phyloP scores from a whole-genome alignment of 2,329 filamentous ascomycete genomes.

The Didymella pomorum region DNA sequence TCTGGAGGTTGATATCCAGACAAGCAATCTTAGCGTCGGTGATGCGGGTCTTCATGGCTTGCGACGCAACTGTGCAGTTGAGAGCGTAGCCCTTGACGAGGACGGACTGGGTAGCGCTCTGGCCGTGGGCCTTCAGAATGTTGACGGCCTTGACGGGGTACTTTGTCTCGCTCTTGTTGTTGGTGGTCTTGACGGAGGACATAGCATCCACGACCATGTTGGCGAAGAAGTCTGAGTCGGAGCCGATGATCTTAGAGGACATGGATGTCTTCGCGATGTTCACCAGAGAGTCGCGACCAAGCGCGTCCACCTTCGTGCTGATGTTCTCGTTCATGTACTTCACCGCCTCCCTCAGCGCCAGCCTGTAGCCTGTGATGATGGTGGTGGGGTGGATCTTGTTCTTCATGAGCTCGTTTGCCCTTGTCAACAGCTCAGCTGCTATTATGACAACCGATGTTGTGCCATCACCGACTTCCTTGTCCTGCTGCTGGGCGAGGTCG shows the following conservation, averaged over 20 bases:
- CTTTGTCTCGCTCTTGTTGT: conserved; percentile 89
- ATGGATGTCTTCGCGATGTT: conserved; percentile 99
- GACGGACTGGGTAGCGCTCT: conserved; percentile 85
- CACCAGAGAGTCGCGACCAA: conserved; percentile 88
- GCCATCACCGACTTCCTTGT: conserved; percentile 98
- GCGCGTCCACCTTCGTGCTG: conserved; percentile 90
- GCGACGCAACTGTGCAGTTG: conserved; percentile 98
- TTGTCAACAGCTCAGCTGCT: conserved; percentile 89
- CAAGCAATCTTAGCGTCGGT: conserved; percentile 95
- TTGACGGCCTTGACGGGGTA: conserved; percentile 99
- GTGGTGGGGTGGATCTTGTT: conserved; percentile 99
- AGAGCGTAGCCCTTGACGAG: conserved; percentile 96
- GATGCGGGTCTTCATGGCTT: conserved; percentile 95
- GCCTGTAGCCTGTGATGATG: conserved; percentile 97
- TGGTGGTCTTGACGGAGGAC: conserved; percentile 90
- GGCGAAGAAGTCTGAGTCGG: conserved; percentile 95
- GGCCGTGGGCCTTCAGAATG: conserved; percentile 97
- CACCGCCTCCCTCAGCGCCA: conserved; percentile 93
- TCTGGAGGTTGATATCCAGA: conserved; percentile 97
- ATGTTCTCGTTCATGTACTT: conserved; percentile 99
- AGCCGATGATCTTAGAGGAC: conserved; percentile 98
- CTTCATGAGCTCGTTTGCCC: conserved; percentile 98
- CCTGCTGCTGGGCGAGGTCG: conserved; percentile 96
- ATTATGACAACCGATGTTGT: conserved; percentile 98
- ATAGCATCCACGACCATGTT: conserved; percentile 98